Conservation (phyloP, 169 alveolate species). For the Toxoplasma gondii region DNA sequence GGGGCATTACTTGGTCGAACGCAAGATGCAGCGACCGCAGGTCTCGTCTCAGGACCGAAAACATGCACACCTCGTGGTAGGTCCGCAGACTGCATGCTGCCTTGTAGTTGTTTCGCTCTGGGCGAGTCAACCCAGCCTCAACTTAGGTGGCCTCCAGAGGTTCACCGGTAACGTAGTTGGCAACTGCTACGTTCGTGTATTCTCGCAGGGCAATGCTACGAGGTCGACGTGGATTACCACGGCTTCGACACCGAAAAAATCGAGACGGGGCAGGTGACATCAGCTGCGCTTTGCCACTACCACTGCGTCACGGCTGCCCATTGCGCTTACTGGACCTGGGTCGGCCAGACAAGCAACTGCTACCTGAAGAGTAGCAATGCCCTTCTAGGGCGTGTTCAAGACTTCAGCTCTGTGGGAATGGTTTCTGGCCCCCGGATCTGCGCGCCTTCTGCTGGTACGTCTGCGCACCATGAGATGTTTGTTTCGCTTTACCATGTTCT, state of each 20-base stretch:
- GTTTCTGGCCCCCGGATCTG: constrained; percentile 26
- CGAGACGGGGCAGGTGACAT: background rate
- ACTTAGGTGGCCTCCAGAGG: too few species aligned
- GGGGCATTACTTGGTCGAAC: background rate
- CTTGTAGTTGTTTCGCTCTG: too few species aligned
- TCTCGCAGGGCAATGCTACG: background rate
- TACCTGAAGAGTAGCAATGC: constrained; percentile 41
- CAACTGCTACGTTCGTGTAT: background rate
- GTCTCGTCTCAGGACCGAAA: constrained; percentile 29
- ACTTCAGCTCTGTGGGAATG: constrained; percentile 10
- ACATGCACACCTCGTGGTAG: background rate
- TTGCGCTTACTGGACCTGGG: constrained; percentile 6
- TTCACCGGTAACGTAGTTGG: background rate
- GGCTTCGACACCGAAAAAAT: constrained; percentile 14
- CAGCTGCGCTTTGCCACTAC: background rate
- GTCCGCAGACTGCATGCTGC: background rate
- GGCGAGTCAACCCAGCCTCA: too few species aligned
- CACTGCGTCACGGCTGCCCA: background rate
- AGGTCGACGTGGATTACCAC: constrained; percentile 17
- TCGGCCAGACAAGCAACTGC: constrained; percentile 10
- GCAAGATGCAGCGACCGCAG: background rate
- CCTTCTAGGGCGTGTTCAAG: constrained; percentile 22
- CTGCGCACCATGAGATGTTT: background rate
- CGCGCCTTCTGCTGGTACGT: background rate
- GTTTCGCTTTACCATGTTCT: too few species aligned